Conservation (phyloP, 2,329 filamentous ascomycete genomes). For the Penicillium occitanis region DNA sequence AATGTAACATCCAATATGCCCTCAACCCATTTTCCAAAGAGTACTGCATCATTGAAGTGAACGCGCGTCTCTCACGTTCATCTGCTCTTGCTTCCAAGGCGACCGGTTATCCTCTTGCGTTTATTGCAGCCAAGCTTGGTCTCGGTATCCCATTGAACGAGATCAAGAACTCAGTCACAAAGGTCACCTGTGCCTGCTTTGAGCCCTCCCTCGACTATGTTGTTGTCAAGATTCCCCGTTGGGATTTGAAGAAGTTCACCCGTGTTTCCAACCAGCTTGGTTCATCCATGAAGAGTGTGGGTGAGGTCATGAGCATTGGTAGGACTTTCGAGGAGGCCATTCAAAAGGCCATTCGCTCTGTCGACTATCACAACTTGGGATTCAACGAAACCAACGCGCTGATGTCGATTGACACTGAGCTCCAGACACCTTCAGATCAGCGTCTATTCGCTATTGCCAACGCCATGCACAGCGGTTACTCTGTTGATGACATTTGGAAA, state of each 20-base stretch:
- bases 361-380: slow-evolving; percentile 92
- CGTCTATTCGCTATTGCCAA: slow-evolving; percentile 97
- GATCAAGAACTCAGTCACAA: slow-evolving; percentile 93
- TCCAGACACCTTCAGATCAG: slow-evolving; percentile 96
- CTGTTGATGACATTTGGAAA: slow-evolving; percentile 96
- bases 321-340: slow-evolving; percentile 97
- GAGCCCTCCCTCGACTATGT: slow-evolving; percentile 98
- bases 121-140: slow-evolving; percentile 95
- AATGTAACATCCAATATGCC: slow-evolving; percentile 99
- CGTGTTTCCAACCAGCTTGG: slow-evolving; percentile 93
- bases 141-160: slow-evolving; percentile 93
- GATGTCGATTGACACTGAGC: slow-evolving; percentile 93
- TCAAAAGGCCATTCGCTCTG: slow-evolving; percentile 93
- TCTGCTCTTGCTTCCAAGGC: slow-evolving; percentile 96
- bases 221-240: slow-evolving; percentile 97
- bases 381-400: slow-evolving; percentile 89
- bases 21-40: slow-evolving; percentile 92
- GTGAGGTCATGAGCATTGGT: slow-evolving; percentile 98
- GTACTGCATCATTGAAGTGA: slow-evolving; percentile 99
- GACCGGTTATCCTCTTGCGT: slow-evolving; percentile 92
- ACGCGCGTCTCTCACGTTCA: slow-evolving; percentile 90
- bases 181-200: slow-evolving; percentile 94
- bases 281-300: slow-evolving; percentile 99
- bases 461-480: slow-evolving; percentile 91
- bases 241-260: slow-evolving; percentile 99